Conservation (phyloP, 2,329 filamentous ascomycete species). For the Pseudocercospora musae region DNA sequence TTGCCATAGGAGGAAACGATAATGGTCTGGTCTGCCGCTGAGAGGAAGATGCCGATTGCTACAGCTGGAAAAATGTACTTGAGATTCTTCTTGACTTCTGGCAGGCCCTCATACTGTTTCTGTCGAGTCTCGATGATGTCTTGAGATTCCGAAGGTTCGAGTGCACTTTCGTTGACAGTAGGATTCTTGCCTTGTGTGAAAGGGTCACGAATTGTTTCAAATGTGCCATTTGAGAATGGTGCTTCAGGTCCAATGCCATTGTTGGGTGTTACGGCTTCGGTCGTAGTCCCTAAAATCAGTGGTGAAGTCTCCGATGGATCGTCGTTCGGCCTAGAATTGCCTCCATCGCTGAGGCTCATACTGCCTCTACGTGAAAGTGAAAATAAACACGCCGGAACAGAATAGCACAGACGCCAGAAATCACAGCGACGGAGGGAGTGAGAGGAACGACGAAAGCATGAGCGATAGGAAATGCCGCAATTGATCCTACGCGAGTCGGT, state of each 20-base stretch:
- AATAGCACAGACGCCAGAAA: background rate
- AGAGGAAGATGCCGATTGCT: conserved; percentile 65
- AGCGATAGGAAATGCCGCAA: background rate
- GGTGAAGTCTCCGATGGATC: conserved; percentile 28
- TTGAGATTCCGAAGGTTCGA: conserved; percentile 35
- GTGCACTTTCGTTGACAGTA: conserved; percentile 29
- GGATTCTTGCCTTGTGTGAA: background rate
- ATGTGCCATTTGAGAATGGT: conserved; percentile 6
- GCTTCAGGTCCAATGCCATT: conserved; percentile 30
- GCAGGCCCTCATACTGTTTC: conserved; percentile 44
- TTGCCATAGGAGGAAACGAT: conserved; percentile 74
- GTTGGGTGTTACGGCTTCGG: conserved; percentile 26
- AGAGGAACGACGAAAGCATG: background rate
- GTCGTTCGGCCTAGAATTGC: conserved; percentile 1
- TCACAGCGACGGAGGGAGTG: background rate
- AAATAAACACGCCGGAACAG: background rate
- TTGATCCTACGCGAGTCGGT: background rate
- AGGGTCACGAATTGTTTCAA: conserved; percentile 12
- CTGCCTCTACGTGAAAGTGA: background rate
- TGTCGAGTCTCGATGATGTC: conserved; percentile 31
- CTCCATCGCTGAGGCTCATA: conserved; percentile 1
- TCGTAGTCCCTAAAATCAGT: conserved; percentile 18
- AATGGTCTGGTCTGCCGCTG: conserved; percentile 72
- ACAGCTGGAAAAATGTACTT: conserved; percentile 60
- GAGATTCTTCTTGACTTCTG: conserved; percentile 50